A percentile compares a stretch with the other conserved stretches of the same genome.
phyloP scores from a whole-genome alignment of 1,284 basidiomycete species.

The Moesziomyces sp. region DNA sequence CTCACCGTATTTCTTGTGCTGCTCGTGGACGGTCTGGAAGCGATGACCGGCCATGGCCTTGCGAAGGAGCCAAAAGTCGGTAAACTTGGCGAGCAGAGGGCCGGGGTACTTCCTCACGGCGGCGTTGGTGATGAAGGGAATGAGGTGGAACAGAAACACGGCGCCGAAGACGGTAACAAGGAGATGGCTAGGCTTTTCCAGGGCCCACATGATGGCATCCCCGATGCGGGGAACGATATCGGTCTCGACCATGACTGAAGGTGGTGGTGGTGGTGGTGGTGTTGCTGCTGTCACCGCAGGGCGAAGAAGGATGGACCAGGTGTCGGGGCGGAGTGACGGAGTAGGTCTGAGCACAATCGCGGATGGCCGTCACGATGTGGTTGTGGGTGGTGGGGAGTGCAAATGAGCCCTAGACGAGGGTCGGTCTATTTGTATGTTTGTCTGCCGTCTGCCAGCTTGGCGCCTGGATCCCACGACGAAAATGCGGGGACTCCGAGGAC shows the following conservation, averaged over 20 bases:
- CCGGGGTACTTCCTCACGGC: slow-evolving; percentile 72
- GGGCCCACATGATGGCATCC: slow-evolving; percentile 28
- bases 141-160: slow-evolving; percentile 41
- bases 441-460: background rate
- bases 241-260: slow-evolving; percentile 36
- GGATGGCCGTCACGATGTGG: no score
- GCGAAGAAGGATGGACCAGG: no score
- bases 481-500: slow-evolving; percentile 8
- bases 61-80: slow-evolving; percentile 80
- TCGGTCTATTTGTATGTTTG: background rate
- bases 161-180: slow-evolving; percentile 31
- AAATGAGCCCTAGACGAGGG: background rate
- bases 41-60: slow-evolving; percentile 78
- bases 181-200: slow-evolving; percentile 35
- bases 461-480: background rate
- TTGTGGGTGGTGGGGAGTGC: no score
- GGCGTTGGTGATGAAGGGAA: slow-evolving; percentile 44
- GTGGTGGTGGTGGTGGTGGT: background rate
- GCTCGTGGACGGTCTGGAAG: slow-evolving; percentile 78
- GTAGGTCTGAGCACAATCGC: no score
- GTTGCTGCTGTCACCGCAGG: no score
- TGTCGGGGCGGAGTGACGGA: no score
- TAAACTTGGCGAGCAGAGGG: slow-evolving; percentile 79
- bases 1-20: slow-evolving; percentile 81
- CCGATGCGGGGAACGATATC: slow-evolving; percentile 34